A percentile compares a stretch with the other conserved stretches of the same genome.
phyloP scores from a whole-genome alignment of 192 early-diverging fungal species.

The Backusella macrospora region DNA sequence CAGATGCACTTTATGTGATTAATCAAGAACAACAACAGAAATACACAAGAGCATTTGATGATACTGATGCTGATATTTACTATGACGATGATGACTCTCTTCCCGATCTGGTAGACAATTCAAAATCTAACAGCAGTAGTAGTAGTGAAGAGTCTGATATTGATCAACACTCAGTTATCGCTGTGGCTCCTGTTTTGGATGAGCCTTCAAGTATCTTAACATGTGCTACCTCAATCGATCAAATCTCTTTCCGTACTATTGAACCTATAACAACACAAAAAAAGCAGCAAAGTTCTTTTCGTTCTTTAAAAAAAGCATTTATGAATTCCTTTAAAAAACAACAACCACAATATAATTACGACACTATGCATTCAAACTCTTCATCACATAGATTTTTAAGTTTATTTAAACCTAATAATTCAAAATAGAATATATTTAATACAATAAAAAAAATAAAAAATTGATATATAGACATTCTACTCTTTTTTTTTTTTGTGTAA shows the following conservation, averaged over 20 bases:
- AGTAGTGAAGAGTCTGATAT: neutral
- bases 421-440: neutral
- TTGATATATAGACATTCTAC: too few relatives aligned
- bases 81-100: neutral
- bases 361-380: constrained; percentile 7
- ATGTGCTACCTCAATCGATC: neutral
- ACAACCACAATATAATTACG: neutral
- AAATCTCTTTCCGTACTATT: constrained; percentile 5
- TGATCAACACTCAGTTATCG: neutral
- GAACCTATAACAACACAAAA: neutral
- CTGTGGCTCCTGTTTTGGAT: neutral
- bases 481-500: neutral
- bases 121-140: neutral
- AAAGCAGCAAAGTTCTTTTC: neutral
- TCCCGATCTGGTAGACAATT: constrained; percentile 13
- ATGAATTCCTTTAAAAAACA: constrained; percentile 1
- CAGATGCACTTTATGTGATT: constrained; percentile 8
- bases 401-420: constrained; percentile 12
- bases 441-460: neutral
- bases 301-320: constrained; percentile 17
- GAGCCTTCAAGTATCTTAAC: neutral
- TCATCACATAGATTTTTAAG: constrained; percentile 6
- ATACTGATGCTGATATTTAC: neutral
- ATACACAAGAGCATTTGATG: neutral
- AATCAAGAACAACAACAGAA: neutral